These are phyloP conservation scores for Ustulina deusta DNA, from an alignment of 2,329 filamentous ascomycete genomes.

Conservation along the genomic window DNA sequence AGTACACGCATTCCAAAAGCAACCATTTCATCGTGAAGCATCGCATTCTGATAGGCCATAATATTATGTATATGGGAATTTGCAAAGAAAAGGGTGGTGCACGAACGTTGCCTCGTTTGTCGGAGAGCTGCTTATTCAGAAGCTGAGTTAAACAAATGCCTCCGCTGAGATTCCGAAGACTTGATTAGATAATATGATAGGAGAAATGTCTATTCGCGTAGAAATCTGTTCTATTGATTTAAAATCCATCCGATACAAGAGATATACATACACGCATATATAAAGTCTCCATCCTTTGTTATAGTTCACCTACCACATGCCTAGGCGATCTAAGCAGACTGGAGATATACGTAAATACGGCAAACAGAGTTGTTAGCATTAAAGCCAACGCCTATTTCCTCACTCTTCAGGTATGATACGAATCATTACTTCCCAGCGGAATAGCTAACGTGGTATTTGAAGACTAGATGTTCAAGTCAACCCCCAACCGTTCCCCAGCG, in stretches of 20 bases:
- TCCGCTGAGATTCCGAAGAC: not conserved
- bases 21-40: not conserved
- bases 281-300: not conserved
- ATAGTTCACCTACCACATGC: not conserved
- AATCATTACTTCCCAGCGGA: too few species aligned
- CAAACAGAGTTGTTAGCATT: not conserved
- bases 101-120: not conserved
- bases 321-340: not conserved
- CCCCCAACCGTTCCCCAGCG: not conserved
- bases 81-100: not conserved
- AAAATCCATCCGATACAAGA: not conserved
- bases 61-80: not conserved
- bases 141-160: not conserved
- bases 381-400: not conserved
- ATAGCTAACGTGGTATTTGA: not conserved
- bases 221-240: not conserved
- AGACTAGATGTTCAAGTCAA: conserved; percentile 2
- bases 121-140: not conserved
- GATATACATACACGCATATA: not conserved
- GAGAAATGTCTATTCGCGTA: not conserved
- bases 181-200: not conserved
- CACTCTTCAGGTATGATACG: not conserved
- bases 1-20: not conserved
- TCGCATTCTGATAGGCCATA: not conserved
- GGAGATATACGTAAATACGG: not conserved